A percentile compares a stretch with the other conserved stretches of the same genome.
These are phyloP conservation scores for Cladophialophora exuberans DNA, from an alignment of 2,329 filamentous ascomycete species.

Conservation along the genomic window DNA sequence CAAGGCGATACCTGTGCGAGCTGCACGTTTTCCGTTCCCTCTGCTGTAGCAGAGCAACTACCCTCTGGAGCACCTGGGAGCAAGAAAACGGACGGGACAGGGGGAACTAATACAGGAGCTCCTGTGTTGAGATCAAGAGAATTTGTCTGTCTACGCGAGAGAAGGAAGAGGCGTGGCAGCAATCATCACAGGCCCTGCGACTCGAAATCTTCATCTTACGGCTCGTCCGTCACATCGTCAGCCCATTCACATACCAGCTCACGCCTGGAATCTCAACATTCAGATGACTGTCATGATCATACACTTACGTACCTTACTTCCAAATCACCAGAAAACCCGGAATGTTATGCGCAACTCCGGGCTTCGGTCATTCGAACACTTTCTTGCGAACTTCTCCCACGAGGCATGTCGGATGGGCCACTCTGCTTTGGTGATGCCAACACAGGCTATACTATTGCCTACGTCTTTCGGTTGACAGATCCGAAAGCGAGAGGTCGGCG, in stretches of 20 bases:
- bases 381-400: slow-evolving; percentile 60
- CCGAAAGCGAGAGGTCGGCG: slow-evolving; percentile 60
- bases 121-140: slow-evolving; percentile 60
- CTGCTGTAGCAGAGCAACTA: slow-evolving; percentile 57
- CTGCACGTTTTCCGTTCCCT: slow-evolving; percentile 59
- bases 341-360: slow-evolving; percentile 58
- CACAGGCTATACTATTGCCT: slow-evolving; percentile 62
- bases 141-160: slow-evolving; percentile 53
- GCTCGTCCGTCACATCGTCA: slow-evolving; percentile 39
- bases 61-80: slow-evolving; percentile 58
- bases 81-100: slow-evolving; percentile 51
- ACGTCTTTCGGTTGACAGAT: slow-evolving; percentile 62
- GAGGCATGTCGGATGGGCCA: slow-evolving; percentile 60
- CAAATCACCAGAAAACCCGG: slow-evolving; percentile 57
- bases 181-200: slow-evolving; percentile 41
- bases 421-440: slow-evolving; percentile 61
- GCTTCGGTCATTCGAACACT: slow-evolving; percentile 62
- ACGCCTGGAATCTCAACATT: slow-evolving; percentile 35
- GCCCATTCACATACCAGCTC: slow-evolving; percentile 34
- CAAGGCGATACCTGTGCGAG: slow-evolving; percentile 61
- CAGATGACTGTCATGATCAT: slow-evolving; percentile 53
- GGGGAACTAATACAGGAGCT: slow-evolving; percentile 49
- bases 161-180: slow-evolving; percentile 13
- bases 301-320: slow-evolving; percentile 62
- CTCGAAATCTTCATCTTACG: slow-evolving; percentile 36